These are phyloP conservation scores for Cenchrus purpureus DNA, from an alignment of 176 grass and related monocot genomes.

Conservation along the genomic window DNA sequence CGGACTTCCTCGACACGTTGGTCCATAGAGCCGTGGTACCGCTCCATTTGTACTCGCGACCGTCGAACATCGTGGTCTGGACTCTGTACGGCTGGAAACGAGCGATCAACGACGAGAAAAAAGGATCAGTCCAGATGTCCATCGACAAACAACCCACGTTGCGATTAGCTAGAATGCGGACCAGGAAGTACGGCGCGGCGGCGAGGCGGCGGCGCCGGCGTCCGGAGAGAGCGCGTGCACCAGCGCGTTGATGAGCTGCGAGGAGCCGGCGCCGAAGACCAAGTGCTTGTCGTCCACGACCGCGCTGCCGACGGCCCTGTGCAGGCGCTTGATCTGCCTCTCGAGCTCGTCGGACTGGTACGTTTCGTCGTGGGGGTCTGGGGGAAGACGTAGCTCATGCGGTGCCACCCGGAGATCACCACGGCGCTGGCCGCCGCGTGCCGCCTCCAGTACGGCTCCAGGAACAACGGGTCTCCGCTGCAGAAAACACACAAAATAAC, in stretches of 20 bases:
- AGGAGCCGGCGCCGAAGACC: slow-evolving; percentile 50
- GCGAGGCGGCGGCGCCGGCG: slow-evolving; percentile 35
- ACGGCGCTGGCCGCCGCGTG: slow-evolving; percentile 64
- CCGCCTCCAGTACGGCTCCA: slow-evolving; percentile 83
- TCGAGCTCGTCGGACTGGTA: slow-evolving; percentile 74
- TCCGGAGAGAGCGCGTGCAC: slow-evolving; percentile 67
- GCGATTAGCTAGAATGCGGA: background rate
- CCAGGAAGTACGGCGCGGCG: slow-evolving; percentile 54
- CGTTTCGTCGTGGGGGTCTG: background rate
- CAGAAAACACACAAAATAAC: too few species aligned
- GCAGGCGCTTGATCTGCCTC: slow-evolving; percentile 56
- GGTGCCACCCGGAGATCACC: slow-evolving; percentile 76
- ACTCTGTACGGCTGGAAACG: slow-evolving; percentile 37
- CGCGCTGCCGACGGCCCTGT: slow-evolving; percentile 62
- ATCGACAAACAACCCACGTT: too few species aligned
- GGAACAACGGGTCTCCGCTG: slow-evolving; percentile 75
- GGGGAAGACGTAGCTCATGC: slow-evolving; percentile 55
- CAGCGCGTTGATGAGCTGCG: slow-evolving; percentile 70
- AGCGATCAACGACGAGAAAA: background rate
- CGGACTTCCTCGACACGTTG: slow-evolving; percentile 38
- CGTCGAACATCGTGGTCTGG: slow-evolving; percentile 51
- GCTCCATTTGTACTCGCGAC: slow-evolving; percentile 53
- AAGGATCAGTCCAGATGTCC: too few species aligned
- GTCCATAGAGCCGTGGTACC: slow-evolving; percentile 52
- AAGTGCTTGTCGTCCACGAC: slow-evolving; percentile 60